Percentiles rank a stretch among this genome's conserved stretches.
These are phyloP conservation scores for Xylaria sp. DNA, from an alignment of 2,329 filamentous ascomycete genomes.

Conservation along the genomic window DNA sequence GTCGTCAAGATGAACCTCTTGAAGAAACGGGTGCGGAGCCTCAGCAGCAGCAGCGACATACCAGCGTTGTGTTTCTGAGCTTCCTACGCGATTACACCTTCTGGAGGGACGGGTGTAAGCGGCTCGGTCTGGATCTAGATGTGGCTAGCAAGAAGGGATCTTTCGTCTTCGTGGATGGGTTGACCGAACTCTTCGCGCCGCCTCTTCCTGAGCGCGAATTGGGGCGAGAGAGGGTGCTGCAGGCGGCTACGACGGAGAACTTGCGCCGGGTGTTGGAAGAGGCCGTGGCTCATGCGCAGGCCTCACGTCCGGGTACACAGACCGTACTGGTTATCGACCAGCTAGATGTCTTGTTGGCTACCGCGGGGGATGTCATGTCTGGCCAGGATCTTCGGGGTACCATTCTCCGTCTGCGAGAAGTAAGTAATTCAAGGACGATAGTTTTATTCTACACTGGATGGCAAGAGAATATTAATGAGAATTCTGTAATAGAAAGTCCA, in stretches of 20 bases:
- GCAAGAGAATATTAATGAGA: conserved; percentile 41
- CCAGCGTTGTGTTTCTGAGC: conserved; percentile 79
- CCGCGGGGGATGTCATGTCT: conserved; percentile 59
- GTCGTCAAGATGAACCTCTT: conserved; percentile 15
- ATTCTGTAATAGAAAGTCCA: conserved; percentile 64
- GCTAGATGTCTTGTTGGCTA: conserved; percentile 72
- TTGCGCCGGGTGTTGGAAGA: conserved; percentile 55
- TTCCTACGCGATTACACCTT: conserved; percentile 83
- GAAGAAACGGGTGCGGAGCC: conserved; percentile 31
- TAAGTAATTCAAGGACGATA: conserved; percentile 53
- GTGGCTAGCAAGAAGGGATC: conserved; percentile 65
- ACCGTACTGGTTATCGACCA: conserved; percentile 74
- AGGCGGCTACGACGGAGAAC: conserved; percentile 50
- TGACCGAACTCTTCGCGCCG: conserved; percentile 66
- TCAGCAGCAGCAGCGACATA: conserved; percentile 54
- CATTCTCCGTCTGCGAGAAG: conserved; percentile 71
- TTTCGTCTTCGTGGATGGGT: conserved; percentile 81
- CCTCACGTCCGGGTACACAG: conserved; percentile 48
- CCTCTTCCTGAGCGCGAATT: conserved; percentile 22
- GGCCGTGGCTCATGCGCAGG: conserved; percentile 53
- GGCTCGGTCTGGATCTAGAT: conserved; percentile 78
- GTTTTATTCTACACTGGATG: conserved; percentile 9
- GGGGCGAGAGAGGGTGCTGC: conserved; percentile 43
- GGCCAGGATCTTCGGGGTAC: conserved; percentile 64
- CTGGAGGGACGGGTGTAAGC: conserved; percentile 78